phyloP scores from a whole-genome alignment of 371 early-diverging fungal species.

The Mucor sp. region DNA sequence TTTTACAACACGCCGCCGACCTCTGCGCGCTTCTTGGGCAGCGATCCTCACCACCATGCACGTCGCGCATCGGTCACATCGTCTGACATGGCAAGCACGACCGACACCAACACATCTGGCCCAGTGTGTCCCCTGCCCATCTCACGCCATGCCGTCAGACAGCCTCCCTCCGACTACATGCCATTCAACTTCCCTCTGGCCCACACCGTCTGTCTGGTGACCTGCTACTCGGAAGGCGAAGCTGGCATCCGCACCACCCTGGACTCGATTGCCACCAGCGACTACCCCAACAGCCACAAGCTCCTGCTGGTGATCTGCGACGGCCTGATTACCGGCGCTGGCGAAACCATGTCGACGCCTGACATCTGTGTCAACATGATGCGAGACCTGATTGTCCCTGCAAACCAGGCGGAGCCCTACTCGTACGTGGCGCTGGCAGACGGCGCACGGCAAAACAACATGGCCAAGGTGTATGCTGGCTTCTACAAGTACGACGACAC shows the following conservation, averaged over 20 bases:
- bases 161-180: constrained; percentile 56
- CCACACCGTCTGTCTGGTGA: constrained; percentile 78
- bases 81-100: constrained; percentile 25
- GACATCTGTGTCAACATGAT: constrained; percentile 85
- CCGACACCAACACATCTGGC: constrained; percentile 1
- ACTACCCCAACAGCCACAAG: constrained; percentile 92
- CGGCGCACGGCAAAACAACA: constrained; percentile 92
- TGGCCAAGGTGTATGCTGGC: constrained; percentile 95
- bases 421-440: constrained; percentile 95
- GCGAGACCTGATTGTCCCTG: constrained; percentile 71
- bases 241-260: constrained; percentile 92
- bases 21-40: constrained; percentile 28
- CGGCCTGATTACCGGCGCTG: constrained; percentile 85
- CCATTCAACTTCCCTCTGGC: constrained; percentile 76
- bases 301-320: constrained; percentile 91
- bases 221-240: constrained; percentile 93
- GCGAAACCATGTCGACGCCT: constrained; percentile 78
- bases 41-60: constrained; percentile 6
- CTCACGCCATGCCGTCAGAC: constrained; percentile 43
- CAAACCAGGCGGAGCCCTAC: constrained; percentile 67
- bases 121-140: constrained; percentile 41
- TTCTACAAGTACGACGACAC: constrained; percentile 74
- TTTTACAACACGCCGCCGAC: constrained; percentile 10
- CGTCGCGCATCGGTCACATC: constrained; percentile 45
- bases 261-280: constrained; percentile 92